Evolutionary conservation across 768 basidiomycete species (phyloP).

Genomic region (Tricholoma sp.): DNA sequence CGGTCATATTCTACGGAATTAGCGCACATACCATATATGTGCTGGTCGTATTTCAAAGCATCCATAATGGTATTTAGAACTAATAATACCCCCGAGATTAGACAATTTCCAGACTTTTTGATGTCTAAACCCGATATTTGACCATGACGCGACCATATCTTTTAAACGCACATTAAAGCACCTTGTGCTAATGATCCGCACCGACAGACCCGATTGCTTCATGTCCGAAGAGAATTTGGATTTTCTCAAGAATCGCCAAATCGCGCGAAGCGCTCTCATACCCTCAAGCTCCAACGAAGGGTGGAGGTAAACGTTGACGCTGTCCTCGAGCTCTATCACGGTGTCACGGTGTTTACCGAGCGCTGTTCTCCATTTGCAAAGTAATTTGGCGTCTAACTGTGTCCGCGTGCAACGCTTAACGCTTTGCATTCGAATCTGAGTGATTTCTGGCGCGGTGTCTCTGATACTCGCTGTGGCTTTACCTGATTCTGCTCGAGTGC

Average conservation of each 20-base stretch:
- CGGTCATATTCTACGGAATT: too few relatives aligned
- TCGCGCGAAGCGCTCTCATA: constrained; percentile 3
- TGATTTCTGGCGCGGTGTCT: not conserved
- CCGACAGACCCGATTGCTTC: not conserved
- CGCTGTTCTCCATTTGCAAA: not conserved
- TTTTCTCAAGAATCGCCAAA: not conserved
- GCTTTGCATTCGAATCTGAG: too few relatives aligned
- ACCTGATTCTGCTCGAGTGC: too few relatives aligned
- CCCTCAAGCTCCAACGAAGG: constrained; percentile 12
- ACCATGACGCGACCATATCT: too few relatives aligned
- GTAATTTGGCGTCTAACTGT: not conserved
- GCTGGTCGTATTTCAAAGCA: too few relatives aligned
- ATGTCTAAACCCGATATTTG: too few relatives aligned
- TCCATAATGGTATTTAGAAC: too few relatives aligned
- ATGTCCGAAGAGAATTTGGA: constrained; percentile 10
- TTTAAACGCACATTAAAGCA: too few relatives aligned
- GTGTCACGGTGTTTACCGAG: constrained; percentile 9
- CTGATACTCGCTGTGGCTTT: not conserved
- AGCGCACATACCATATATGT: too few relatives aligned
- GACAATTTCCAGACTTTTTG: too few relatives aligned
- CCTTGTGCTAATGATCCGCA: not conserved
- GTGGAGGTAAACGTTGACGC: constrained; percentile 1
- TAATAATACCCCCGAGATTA: too few relatives aligned
- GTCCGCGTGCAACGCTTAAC: not conserved
- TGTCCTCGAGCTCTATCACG: constrained; percentile 3